Conservation (phyloP, 2,329 filamentous ascomycete species). For the Parafenestella ontariensis region DNA sequence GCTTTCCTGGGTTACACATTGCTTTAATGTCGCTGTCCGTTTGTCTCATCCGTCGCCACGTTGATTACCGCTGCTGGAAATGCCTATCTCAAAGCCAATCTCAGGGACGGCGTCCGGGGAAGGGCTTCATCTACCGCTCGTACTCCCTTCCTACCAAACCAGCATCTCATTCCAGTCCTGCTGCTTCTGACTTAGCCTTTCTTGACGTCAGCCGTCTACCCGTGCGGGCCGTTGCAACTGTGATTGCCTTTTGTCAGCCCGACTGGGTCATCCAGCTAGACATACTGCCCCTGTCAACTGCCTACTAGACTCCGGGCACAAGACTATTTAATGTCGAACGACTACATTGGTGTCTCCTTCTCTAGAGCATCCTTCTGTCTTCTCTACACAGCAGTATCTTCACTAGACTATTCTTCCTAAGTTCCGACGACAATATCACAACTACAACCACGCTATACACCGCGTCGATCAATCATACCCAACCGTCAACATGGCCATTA, state of each 20-base stretch:
- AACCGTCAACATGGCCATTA: constrained; percentile 7
- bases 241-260: constrained; percentile 35
- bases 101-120: constrained; percentile 17
- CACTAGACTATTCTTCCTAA: neutral
- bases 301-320: constrained; percentile 14
- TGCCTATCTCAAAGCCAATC: constrained; percentile 21
- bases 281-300: constrained; percentile 27
- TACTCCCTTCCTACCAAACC: constrained; percentile 27
- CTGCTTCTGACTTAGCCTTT: constrained; percentile 29
- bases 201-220: constrained; percentile 42
- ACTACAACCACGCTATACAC: neutral
- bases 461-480: neutral
- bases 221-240: constrained; percentile 44
- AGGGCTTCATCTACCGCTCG: constrained; percentile 21
- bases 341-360: constrained; percentile 25
- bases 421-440: neutral
- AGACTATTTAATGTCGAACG: constrained; percentile 38
- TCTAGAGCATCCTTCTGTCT: constrained; percentile 17
- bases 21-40: constrained; percentile 18
- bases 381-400: neutral
- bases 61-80: constrained; percentile 34
- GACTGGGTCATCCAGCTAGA: constrained; percentile 34
- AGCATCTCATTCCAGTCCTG: constrained; percentile 35
- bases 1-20: constrained; percentile 25
- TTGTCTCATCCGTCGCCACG: constrained; percentile 30